phyloP scores from a whole-genome alignment of 352 stramenopile genomes.

The Globisporangium camurandrum region DNA sequence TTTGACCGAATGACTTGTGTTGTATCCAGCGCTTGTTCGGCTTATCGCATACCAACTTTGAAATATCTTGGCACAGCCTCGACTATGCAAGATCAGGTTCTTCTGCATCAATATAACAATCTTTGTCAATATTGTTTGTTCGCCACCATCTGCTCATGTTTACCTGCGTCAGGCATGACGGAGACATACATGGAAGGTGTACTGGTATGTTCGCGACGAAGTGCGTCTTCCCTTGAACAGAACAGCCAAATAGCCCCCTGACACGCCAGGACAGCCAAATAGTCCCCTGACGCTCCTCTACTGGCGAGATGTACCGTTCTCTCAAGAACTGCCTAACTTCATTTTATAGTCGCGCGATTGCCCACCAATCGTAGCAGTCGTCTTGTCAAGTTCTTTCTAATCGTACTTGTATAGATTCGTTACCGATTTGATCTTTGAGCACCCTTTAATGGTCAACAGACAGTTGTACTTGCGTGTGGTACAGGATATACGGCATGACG shows the following conservation, averaged over 20 bases:
- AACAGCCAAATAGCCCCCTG: conserved; percentile 15
- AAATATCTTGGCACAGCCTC: not conserved
- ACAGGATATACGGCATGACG: not conserved
- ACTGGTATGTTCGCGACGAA: conserved; percentile 9
- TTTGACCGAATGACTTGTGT: not conserved
- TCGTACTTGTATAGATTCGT: conserved; percentile 1
- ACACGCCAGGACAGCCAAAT: too few species aligned
- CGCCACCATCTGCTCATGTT: not conserved
- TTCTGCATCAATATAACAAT: not conserved
- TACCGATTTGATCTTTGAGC: not conserved
- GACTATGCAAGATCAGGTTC: not conserved
- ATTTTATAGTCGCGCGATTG: conserved; percentile 4
- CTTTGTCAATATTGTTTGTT: conserved; percentile 7
- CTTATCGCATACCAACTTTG: not conserved
- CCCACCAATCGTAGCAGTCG: not conserved
- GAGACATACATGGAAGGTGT: conserved; percentile 2
- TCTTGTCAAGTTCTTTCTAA: not conserved
- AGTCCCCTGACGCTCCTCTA: conserved; percentile 23
- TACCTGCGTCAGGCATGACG: not conserved
- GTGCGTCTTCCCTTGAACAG: conserved; percentile 18
- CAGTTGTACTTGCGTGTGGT: not conserved
- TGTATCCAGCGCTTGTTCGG: not conserved
- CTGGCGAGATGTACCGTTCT: conserved; percentile 21
- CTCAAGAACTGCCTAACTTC: conserved; percentile 20
- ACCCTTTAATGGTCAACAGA: not conserved